Evolutionary conservation across 2,329 filamentous ascomycete genomes (phyloP), one percentile per base, ranked within the genome.

Genomic region (Apiospora saccharicola): DNA sequence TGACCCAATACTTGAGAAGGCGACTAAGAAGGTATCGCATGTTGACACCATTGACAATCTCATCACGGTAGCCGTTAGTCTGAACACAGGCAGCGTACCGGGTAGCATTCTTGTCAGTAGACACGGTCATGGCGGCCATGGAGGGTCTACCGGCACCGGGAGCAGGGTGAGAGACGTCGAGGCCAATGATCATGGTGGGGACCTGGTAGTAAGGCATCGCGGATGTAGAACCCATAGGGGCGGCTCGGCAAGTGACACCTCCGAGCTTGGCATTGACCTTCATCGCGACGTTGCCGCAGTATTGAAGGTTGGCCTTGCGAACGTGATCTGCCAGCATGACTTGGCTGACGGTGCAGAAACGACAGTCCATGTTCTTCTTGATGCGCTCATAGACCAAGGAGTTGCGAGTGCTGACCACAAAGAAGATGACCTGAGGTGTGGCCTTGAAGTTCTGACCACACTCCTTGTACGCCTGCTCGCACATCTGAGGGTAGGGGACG

Each of bases 231-330:
- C 74, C 79, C 49, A 71, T 24, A 6, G 72, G 72, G 3, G 78
- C 74, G 12, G 84, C 79, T 64, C 81, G 86, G 70, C 85, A 91
- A 0, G 94, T 98, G 0, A 90, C 88, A 7, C 96, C 96, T 19
- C 96, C 96, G 2, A 99, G 88, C 85, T 99, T 99, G 4, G 94
- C 93, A 77, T 99, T 98, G 75, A 99, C 91, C 85, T 99, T 99
- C 94, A 99, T 96, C 75, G 91, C 89, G 0, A 99, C 94, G 74
- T 99, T 99, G 0, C 94, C 96, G 78, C 94, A 92, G 82, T 98
- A 98, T 78, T 99, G 96, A 0, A 88, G 88, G 30, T 93, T 90
- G 22, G 89, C 90, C 80, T 92, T 92, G 49, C 84, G 77, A 0
- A 96, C 93, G 73, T 97, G 92, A 0, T 84, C 83, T 2, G 86